A percentile compares a stretch with the other conserved stretches of the same genome.
These are phyloP conservation scores for Globisporangium ultimum DNA, from an alignment of 352 stramenopile genomes.

Conservation along the genomic window DNA sequence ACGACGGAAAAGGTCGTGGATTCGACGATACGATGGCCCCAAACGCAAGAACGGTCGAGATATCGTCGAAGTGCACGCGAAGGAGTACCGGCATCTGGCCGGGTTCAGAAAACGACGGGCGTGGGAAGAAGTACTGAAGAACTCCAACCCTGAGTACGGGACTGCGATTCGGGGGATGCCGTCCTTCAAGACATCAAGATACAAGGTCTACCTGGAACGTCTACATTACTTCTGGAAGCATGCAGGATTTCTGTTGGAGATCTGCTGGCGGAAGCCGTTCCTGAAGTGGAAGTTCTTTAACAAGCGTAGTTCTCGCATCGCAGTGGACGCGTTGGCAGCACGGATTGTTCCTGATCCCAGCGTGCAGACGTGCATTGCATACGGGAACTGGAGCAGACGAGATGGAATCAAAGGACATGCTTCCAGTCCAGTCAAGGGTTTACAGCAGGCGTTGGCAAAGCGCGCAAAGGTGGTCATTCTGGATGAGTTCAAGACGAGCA, in stretches of 20 bases:
- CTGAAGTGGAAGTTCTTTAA: slow-evolving; percentile 11
- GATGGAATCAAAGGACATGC: slow-evolving; percentile 19
- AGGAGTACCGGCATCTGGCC: slow-evolving; percentile 15
- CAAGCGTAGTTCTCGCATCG: slow-evolving; percentile 5
- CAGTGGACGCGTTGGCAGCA: slow-evolving; percentile 13
- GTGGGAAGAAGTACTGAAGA: slow-evolving; percentile 14
- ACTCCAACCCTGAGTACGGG: slow-evolving; percentile 3
- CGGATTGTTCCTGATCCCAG: slow-evolving; percentile 8
- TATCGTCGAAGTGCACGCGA: slow-evolving; percentile 8
- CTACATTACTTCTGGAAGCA: slow-evolving; percentile 15
- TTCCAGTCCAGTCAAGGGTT: slow-evolving; percentile 18
- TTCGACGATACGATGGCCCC: slow-evolving; percentile 5
- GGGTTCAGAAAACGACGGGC: slow-evolving; percentile 13
- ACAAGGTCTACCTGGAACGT: slow-evolving; percentile 1
- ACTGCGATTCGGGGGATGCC: slow-evolving; percentile 4
- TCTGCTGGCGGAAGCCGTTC: slow-evolving; percentile 7
- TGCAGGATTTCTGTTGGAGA: slow-evolving; percentile 5
- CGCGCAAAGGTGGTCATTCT: slow-evolving; percentile 19
- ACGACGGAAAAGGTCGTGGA: slow-evolving; percentile 8
- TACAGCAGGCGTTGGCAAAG: slow-evolving; percentile 14
- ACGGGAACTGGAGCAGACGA: too few relatives aligned
- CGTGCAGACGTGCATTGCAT: slow-evolving; percentile 5
- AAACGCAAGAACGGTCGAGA: slow-evolving; percentile 12
- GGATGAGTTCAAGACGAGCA: slow-evolving; percentile 26
- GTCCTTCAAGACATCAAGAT: slow-evolving; percentile 18